These are phyloP conservation scores for Coemansia sp. DNA, from an alignment of 192 early-diverging fungal genomes.

Conservation along the genomic window DNA sequence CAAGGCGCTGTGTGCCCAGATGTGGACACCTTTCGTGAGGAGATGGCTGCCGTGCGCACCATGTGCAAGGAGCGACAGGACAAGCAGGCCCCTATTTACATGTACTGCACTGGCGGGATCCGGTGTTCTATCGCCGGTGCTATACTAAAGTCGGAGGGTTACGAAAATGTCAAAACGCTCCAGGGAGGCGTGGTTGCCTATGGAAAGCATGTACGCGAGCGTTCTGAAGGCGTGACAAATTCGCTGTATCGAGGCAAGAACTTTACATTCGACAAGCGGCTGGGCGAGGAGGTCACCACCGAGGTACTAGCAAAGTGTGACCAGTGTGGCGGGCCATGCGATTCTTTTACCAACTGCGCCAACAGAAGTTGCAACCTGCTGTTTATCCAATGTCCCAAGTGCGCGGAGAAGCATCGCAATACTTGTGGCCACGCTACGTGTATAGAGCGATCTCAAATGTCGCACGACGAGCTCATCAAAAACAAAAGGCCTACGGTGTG, in stretches of 20 bases:
- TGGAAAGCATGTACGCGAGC: slow-evolving; percentile 58
- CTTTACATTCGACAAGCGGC: slow-evolving; percentile 78
- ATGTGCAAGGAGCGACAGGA: slow-evolving; percentile 55
- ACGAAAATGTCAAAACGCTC: slow-evolving; percentile 65
- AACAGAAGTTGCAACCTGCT: slow-evolving; percentile 71
- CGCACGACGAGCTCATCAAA: slow-evolving; percentile 39
- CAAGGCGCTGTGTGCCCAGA: slow-evolving; percentile 66
- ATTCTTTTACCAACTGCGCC: slow-evolving; percentile 67
- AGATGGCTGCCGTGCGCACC: slow-evolving; percentile 62
- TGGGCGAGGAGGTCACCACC: slow-evolving; percentile 64
- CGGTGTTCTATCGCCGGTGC: slow-evolving; percentile 79
- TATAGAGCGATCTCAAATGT: slow-evolving; percentile 34
- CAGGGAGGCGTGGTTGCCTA: slow-evolving; percentile 77
- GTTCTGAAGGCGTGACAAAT: slow-evolving; percentile 11
- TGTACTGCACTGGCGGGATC: slow-evolving; percentile 88
- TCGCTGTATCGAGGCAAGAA: slow-evolving; percentile 75
- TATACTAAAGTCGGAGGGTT: slow-evolving; percentile 63
- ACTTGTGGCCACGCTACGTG: slow-evolving; percentile 47
- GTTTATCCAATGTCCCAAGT: slow-evolving; percentile 65
- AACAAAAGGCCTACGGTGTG: slow-evolving; percentile 36
- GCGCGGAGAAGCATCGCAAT: slow-evolving; percentile 37
- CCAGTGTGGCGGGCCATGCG: slow-evolving; percentile 65
- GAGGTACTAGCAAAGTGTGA: slow-evolving; percentile 68
- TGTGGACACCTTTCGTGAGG: slow-evolving; percentile 70
- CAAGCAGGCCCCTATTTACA: slow-evolving; percentile 63